Evolutionary conservation across 1,284 basidiomycete species (phyloP).

Genomic region (Moesziomyces parantarcticus): DNA sequence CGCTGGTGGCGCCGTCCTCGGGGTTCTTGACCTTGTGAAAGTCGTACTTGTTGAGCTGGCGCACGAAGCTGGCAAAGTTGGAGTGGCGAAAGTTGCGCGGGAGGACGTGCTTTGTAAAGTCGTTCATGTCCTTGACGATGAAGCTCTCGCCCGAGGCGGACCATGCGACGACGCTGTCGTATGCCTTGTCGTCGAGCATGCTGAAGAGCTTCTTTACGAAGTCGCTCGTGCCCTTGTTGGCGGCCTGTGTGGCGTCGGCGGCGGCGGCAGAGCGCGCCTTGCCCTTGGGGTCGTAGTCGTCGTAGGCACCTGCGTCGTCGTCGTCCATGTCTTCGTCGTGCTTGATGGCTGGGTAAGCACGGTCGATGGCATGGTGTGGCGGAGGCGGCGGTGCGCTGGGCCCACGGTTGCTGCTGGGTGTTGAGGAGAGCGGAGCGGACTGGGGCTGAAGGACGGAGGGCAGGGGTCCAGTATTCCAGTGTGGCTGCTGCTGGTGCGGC

Average conservation of each 20-base stretch:
- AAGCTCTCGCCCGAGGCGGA: conserved; percentile 86
- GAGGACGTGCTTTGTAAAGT: conserved; percentile 92
- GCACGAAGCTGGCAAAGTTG: conserved; percentile 79
- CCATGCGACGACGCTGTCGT: conserved; percentile 85
- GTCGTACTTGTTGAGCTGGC: conserved; percentile 96
- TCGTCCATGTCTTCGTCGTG: conserved; percentile 39
- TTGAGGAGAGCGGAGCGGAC: not conserved
- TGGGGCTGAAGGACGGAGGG: conserved; percentile 41
- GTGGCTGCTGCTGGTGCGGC: conserved; percentile 11
- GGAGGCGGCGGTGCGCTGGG: conserved; percentile 3
- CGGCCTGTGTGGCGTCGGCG: conserved; percentile 16
- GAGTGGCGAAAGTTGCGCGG: conserved; percentile 97
- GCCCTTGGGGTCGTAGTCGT: conserved; percentile 37
- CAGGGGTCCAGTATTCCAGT: conserved; percentile 31
- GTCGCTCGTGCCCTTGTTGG: conserved; percentile 71
- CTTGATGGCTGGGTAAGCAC: conserved; percentile 20
- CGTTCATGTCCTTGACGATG: conserved; percentile 96
- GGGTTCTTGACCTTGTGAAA: conserved; percentile 88
- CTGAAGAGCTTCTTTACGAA: conserved; percentile 95
- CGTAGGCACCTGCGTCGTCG: conserved; percentile 27
- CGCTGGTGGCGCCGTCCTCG: conserved; percentile 80
- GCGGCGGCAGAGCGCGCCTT: conserved; percentile 13
- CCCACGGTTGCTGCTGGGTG: not conserved
- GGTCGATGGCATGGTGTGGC: conserved; percentile 12
- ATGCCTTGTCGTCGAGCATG: conserved; percentile 85